These are phyloP conservation scores for Rubus parviflorus DNA, from an alignment of 306 rosid species.

Conservation along the genomic window DNA sequence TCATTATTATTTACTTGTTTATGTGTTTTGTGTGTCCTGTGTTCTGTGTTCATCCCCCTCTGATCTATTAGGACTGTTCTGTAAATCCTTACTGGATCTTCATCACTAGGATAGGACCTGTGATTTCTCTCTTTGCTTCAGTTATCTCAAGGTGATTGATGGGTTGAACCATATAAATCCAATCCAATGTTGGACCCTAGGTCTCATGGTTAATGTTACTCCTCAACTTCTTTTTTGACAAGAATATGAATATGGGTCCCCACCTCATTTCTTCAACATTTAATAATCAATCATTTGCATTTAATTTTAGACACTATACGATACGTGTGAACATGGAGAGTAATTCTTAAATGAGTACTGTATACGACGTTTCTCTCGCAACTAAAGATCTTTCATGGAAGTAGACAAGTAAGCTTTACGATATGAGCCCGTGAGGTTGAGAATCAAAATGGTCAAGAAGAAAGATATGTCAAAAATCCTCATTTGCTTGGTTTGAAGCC, in stretches of 20 bases:
- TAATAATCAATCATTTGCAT: conserved; percentile 19
- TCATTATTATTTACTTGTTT: background rate
- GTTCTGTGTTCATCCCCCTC: background rate
- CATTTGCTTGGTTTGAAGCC: conserved; percentile 2
- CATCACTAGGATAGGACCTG: background rate
- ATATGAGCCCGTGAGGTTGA: conserved; percentile 4
- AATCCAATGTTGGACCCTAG: background rate
- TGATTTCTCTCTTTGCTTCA: background rate
- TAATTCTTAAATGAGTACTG: background rate
- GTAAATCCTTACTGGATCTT: background rate
- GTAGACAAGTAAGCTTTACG: background rate
- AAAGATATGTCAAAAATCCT: background rate
- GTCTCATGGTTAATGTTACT: conserved; percentile 5
- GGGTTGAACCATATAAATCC: background rate
- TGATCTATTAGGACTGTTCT: background rate
- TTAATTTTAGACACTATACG: background rate
- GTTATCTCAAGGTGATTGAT: background rate
- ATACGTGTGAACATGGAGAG: too few species aligned
- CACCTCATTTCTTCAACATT: background rate
- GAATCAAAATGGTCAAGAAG: background rate
- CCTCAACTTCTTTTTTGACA: background rate
- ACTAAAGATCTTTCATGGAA: background rate
- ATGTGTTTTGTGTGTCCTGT: background rate
- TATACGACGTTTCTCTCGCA: background rate
- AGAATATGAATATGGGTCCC: conserved; percentile 4